A percentile compares a stretch with the other conserved stretches of the same genome.
Evolutionary conservation across 2,329 filamentous ascomycete species (phyloP).

Genomic region (Cryphonectria carpinicola): DNA sequence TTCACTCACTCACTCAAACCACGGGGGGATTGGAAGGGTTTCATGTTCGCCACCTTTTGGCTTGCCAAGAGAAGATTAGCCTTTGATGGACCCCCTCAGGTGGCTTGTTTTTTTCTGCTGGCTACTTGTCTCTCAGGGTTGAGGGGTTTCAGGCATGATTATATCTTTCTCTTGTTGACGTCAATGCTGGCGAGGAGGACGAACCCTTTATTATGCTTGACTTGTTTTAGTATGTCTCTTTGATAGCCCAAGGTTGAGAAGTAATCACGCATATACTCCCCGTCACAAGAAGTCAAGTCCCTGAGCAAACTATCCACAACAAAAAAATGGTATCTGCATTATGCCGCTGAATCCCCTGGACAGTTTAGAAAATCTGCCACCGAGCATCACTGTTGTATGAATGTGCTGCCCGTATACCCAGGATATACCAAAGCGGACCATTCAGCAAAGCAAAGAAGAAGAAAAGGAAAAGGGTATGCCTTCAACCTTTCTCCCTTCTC

Average conservation of each 20-base stretch:
- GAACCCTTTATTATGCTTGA: not conserved
- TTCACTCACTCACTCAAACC: not conserved
- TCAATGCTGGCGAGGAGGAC: not conserved
- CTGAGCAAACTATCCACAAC: conserved; percentile 1
- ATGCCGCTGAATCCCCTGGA: conserved; percentile 8
- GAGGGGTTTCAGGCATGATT: not conserved
- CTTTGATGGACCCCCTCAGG: not conserved
- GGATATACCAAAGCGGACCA: not conserved
- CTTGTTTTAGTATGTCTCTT: not conserved
- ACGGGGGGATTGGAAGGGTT: not conserved
- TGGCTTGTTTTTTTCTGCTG: not conserved
- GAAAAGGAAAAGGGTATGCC: conserved; percentile 4
- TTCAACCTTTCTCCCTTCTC: not conserved
- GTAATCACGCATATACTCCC: not conserved
- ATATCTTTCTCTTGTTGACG: not conserved
- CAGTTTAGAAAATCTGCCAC: not conserved
- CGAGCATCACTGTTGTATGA: not conserved
- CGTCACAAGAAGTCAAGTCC: not conserved
- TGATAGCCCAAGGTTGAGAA: not conserved
- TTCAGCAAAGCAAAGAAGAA: not conserved
- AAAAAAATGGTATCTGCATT: conserved; percentile 29
- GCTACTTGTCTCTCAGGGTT: not conserved
- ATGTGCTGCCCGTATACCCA: not conserved
- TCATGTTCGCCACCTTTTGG: conserved; percentile 4
- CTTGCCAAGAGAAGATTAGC: conserved; percentile 9